These are phyloP conservation scores for Bryopsis sp. DNA, from an alignment of 139 green algal species.

Conservation along the genomic window DNA sequence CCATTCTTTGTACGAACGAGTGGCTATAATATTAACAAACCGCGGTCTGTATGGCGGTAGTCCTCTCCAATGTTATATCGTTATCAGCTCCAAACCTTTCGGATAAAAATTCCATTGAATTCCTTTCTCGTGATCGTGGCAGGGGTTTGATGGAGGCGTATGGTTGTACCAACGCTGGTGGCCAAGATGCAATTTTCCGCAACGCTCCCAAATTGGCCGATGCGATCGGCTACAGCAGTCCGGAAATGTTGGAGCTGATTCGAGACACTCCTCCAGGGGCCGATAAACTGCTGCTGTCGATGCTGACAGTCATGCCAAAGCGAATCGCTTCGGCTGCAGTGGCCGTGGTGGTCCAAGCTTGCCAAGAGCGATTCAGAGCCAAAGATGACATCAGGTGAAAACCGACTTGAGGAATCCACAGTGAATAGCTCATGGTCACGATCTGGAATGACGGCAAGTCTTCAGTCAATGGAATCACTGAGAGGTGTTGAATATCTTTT, in stretches of 20 bases:
- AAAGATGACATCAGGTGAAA: not conserved
- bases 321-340: not conserved
- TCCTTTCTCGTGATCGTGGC: too few relatives aligned
- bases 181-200: not conserved
- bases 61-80: too few relatives aligned
- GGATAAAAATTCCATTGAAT: too few relatives aligned
- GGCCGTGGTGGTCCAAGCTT: conserved; percentile 11
- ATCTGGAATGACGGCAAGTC: not conserved
- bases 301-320: conserved; percentile 9
- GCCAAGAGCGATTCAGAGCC: not conserved
- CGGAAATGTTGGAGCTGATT: conserved; percentile 13
- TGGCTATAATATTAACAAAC: too few relatives aligned
- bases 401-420: not conserved
- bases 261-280: not conserved
- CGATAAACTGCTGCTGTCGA: conserved; percentile 10
- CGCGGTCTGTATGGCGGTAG: too few relatives aligned
- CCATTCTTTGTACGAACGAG: too few relatives aligned
- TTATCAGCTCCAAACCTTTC: too few relatives aligned
- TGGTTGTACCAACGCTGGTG: not conserved
- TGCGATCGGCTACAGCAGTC: not conserved
- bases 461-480: not conserved
- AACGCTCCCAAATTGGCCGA: conserved; percentile 12
- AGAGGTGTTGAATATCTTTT: not conserved
- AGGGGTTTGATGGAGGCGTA: conserved; percentile 9
- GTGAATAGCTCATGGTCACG: too few relatives aligned